phyloP scores from a whole-genome alignment of 1,284 basidiomycete genomes.

The Xerocomus amazonicus region DNA sequence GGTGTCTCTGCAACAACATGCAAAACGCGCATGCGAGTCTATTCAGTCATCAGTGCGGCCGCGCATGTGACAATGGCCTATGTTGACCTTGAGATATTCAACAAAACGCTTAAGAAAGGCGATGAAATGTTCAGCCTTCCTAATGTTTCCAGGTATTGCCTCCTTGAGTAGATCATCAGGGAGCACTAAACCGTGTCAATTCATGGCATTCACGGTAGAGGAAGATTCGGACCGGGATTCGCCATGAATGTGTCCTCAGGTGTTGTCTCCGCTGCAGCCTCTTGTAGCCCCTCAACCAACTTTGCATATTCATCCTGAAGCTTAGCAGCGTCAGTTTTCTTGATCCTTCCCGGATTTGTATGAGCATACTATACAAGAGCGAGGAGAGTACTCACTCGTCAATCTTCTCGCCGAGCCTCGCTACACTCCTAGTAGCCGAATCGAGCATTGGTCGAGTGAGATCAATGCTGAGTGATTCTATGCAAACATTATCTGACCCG shows the following conservation, averaged over 20 bases:
- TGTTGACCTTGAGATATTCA: constrained; percentile 90
- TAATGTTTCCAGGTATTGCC: constrained; percentile 96
- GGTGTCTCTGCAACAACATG: constrained; percentile 99
- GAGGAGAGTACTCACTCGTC: constrained; percentile 68
- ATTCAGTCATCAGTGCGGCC: constrained; percentile 14
- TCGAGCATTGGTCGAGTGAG: constrained; percentile 99
- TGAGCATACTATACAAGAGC: constrained; percentile 6
- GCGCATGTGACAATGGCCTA: not conserved
- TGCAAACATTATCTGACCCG: constrained; percentile 90
- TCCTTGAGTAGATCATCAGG: constrained; percentile 95
- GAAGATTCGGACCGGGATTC: constrained; percentile 64
- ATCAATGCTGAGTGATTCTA: constrained; percentile 97
- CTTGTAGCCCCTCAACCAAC: constrained; percentile 92
- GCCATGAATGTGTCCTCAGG: constrained; percentile 86
- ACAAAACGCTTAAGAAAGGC: constrained; percentile 98
- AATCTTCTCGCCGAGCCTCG: constrained; percentile 86
- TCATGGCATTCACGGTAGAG: not conserved
- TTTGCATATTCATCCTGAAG: constrained; percentile 98
- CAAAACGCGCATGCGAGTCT: constrained; percentile 98
- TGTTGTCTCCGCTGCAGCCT: constrained; percentile 53
- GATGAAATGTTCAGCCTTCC: constrained; percentile 98
- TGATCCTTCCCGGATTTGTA: constrained; percentile 62
- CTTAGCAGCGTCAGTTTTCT: constrained; percentile 89
- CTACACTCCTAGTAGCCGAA: constrained; percentile 87
- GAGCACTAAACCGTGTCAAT: constrained; percentile 53